A percentile compares a stretch with the other conserved stretches of the same genome.
Evolutionary conservation across 2,329 filamentous ascomycete species (phyloP).

Genomic region (Fusarium paranaense): DNA sequence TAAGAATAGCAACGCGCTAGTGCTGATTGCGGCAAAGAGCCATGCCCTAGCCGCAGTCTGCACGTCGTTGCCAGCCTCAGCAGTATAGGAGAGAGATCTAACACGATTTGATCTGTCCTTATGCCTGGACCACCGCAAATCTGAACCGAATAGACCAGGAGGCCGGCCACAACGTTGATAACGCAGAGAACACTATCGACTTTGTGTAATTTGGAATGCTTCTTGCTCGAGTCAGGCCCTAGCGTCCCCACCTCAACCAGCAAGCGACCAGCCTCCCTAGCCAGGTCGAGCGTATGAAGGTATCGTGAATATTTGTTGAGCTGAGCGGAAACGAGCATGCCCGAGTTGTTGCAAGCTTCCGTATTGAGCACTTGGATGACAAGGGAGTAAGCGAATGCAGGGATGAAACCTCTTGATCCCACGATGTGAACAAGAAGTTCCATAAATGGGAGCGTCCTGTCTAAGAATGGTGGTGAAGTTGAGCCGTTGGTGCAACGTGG

Average conservation of each 20-base stretch:
- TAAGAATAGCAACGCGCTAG: conserved; percentile 38
- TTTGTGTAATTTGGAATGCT: conserved; percentile 3
- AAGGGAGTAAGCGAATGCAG: conserved; percentile 3
- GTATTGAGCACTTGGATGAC: not conserved
- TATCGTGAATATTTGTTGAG: not conserved
- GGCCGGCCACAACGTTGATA: not conserved
- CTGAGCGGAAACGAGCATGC: not conserved
- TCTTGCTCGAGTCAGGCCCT: conserved; percentile 8
- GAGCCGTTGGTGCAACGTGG: conserved; percentile 19
- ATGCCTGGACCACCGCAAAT: not conserved
- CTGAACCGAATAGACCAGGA: not conserved
- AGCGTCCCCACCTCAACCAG: conserved; percentile 1
- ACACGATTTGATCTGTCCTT: conserved; percentile 5
- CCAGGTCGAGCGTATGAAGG: not conserved
- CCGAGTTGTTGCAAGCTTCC: not conserved
- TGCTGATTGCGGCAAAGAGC: conserved; percentile 9
- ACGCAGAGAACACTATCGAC: not conserved
- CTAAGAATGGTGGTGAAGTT: conserved; percentile 13
- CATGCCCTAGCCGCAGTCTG: conserved; percentile 14
- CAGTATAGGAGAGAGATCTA: not conserved
- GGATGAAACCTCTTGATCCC: conserved; percentile 1
- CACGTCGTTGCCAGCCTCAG: conserved; percentile 22
- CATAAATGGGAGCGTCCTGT: not conserved
- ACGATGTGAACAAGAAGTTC: not conserved
- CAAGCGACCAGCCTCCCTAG: not conserved